Conservation (phyloP, 2,329 filamentous ascomycete genomes). For the Pseudogymnoascus sp. region DNA sequence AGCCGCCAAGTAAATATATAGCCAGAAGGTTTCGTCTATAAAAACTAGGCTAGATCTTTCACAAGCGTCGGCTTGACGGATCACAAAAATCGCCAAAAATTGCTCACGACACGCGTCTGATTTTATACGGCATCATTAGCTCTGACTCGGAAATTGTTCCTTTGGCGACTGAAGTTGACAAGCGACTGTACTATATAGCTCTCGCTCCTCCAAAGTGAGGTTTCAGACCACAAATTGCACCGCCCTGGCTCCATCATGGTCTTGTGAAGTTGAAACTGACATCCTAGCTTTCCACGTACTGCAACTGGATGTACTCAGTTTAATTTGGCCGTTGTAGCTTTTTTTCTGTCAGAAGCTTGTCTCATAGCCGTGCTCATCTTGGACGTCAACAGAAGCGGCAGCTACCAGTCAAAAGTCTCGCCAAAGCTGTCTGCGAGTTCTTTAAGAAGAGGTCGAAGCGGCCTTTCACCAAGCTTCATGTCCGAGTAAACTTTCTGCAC, state of each 20-base stretch:
- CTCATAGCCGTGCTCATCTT: no score
- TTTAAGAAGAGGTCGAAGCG: no score
- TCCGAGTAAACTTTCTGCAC: not conserved
- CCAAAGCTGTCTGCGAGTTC: no score
- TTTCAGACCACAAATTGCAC: not conserved
- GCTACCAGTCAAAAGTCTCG: no score
- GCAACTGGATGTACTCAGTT: no score
- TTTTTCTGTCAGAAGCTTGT: no score
- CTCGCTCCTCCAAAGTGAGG: not conserved
- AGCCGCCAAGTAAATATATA: not conserved
- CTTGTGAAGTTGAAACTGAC: no score
- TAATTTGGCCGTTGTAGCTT: no score
- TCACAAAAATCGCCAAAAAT: not conserved
- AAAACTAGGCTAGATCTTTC: not conserved
- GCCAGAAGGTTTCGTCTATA: not conserved
- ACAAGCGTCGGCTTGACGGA: not conserved
- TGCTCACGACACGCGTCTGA: not conserved
- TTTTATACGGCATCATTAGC: not conserved
- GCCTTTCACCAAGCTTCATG: no score
- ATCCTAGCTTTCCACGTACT: no score
- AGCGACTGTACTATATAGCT: not conserved
- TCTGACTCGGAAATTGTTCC: not conserved
- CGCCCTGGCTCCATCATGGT: no score
- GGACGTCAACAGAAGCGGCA: no score
- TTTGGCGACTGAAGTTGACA: not conserved